A percentile compares a stretch with the other conserved stretches of the same genome.
phyloP scores from a whole-genome alignment of 31 red algal genomes.

The Endocladia muricata region DNA sequence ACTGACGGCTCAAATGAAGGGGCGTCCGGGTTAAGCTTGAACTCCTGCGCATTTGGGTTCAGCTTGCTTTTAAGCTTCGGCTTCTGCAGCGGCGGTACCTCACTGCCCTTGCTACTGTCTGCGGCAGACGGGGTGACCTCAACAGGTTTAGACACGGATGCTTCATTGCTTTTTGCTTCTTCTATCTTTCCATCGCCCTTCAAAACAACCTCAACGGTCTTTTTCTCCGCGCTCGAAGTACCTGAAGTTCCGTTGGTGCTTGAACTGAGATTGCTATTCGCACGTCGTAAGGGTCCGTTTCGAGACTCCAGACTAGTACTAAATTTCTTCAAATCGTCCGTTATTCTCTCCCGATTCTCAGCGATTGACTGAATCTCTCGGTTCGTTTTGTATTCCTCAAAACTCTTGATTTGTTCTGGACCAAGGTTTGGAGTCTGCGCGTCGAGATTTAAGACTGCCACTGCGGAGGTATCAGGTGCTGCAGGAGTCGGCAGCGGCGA shows the following conservation, averaged over 20 bases:
- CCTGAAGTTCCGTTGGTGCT: constrained; percentile 10
- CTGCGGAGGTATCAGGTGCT: constrained; percentile 24
- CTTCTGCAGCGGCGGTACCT: constrained; percentile 13
- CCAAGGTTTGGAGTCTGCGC: constrained; percentile 56
- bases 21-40: constrained; percentile 62
- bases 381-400: constrained; percentile 60
- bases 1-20: constrained; percentile 40
- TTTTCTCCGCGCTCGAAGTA: constrained; percentile 15
- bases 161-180: background rate
- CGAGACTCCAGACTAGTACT: constrained; percentile 41
- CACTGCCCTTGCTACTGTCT: background rate
- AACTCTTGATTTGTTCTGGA: constrained; percentile 53
- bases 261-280: constrained; percentile 4
- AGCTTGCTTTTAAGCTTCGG: constrained; percentile 50
- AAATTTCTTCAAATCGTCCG: constrained; percentile 52
- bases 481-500: constrained; percentile 39
- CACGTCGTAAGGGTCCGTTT: constrained; percentile 31
- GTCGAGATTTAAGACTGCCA: constrained; percentile 53
- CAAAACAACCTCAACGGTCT: constrained; percentile 1
- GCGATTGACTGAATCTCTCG: constrained; percentile 57
- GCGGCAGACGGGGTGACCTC: background rate
- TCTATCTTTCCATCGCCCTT: constrained; percentile 17
- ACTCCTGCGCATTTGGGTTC: constrained; percentile 78
- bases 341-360: constrained; percentile 50
- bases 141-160: background rate